A percentile compares a stretch with the other conserved stretches of the same genome.
phyloP scores from a whole-genome alignment of 306 rosid genomes.

The Canavalia gladiata region DNA sequence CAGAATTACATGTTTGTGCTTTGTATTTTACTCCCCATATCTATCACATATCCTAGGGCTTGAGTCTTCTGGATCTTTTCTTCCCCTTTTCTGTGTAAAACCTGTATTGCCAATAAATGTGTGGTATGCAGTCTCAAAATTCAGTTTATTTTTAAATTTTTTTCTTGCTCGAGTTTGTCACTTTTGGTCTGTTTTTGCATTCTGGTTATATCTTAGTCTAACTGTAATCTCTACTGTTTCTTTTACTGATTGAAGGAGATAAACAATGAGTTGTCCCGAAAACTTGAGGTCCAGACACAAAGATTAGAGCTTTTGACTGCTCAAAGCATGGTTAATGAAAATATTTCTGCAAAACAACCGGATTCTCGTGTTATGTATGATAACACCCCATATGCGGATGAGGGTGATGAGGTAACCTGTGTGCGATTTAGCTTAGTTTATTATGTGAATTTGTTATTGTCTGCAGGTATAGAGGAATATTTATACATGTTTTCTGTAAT shows the following conservation, averaged over 20 bases:
- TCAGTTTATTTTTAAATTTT: background rate
- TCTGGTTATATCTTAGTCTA: constrained; percentile 23
- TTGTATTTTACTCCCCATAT: background rate
- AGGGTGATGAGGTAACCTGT: constrained; percentile 90
- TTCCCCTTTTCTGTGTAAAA: background rate
- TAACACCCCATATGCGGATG: constrained; percentile 81
- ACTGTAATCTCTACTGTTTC: constrained; percentile 43
- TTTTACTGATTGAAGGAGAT: constrained; percentile 68
- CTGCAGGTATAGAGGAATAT: constrained; percentile 16
- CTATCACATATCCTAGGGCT: background rate
- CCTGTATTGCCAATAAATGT: background rate
- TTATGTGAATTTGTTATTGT: background rate
- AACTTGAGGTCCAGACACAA: constrained; percentile 95
- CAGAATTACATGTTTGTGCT: background rate
- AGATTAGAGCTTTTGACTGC: constrained; percentile 95
- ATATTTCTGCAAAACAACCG: constrained; percentile 63
- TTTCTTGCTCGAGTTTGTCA: background rate
- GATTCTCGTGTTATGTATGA: constrained; percentile 59
- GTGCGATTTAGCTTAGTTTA: constrained; percentile 7
- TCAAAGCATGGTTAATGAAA: constrained; percentile 80
- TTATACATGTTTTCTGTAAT: constrained; percentile 26
- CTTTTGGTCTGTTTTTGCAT: background rate
- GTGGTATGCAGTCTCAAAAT: background rate
- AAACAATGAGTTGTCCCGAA: constrained; percentile 82
- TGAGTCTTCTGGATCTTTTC: background rate